These are phyloP conservation scores for Wickerhamiella occidentalis DNA, from an alignment of 805 yeast species.

Conservation along the genomic window DNA sequence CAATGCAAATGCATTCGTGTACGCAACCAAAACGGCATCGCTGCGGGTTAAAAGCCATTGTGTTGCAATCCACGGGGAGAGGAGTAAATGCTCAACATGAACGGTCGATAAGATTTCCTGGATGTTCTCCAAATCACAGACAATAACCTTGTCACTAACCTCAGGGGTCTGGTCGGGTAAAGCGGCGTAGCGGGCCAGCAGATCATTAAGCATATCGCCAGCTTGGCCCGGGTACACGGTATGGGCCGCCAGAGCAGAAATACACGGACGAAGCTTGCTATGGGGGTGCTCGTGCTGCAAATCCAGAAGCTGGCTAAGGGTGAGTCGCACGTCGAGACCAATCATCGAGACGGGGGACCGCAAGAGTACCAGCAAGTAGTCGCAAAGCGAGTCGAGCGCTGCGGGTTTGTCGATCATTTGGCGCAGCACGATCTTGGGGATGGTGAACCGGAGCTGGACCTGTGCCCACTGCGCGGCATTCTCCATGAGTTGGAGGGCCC, in stretches of 20 bases:
- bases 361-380: conserved; percentile 43
- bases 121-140: conserved; percentile 22
- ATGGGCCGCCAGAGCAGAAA: conserved; percentile 62
- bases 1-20: conserved; percentile 19
- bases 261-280: conserved; percentile 29
- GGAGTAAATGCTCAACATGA: conserved; percentile 13
- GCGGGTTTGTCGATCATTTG: conserved; percentile 15
- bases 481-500: conserved; percentile 50
- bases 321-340: conserved; percentile 10
- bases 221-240: conserved; percentile 79
- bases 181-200: conserved; percentile 29
- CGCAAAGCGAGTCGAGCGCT: conserved; percentile 50
- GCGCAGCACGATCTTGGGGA: conserved; percentile 39
- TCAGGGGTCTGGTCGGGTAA: background rate
- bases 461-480: conserved; percentile 67
- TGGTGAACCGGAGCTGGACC: conserved; percentile 59
- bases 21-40: conserved; percentile 5
- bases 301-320: conserved; percentile 7
- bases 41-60: conserved; percentile 21
- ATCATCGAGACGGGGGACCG: conserved; percentile 10
- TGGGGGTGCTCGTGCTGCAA: conserved; percentile 2
- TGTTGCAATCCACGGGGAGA: conserved; percentile 25
- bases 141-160: background rate
- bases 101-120: conserved; percentile 17
- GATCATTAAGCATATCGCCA: conserved; percentile 64